These are phyloP conservation scores for Neurospora sp. DNA, from an alignment of 2,329 filamentous ascomycete species.

Conservation along the genomic window DNA sequence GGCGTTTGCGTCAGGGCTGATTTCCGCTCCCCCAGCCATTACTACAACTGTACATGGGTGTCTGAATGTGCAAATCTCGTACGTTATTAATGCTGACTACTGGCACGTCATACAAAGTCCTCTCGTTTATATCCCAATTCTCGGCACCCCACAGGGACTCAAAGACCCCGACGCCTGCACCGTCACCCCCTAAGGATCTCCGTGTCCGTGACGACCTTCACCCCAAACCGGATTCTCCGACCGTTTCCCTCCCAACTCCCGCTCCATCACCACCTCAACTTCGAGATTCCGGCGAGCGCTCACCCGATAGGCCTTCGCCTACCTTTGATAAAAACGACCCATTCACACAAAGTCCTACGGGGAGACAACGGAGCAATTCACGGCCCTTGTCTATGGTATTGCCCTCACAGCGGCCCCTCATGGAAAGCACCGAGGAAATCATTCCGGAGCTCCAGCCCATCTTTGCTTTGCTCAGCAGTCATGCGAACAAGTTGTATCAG, in stretches of 20 bases:
- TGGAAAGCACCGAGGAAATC: conserved; percentile 78
- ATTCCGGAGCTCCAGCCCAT: conserved; percentile 90
- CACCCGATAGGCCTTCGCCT: conserved; percentile 2
- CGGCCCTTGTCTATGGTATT: conserved; percentile 80
- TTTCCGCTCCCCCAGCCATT: neutral
- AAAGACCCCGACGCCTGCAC: conserved; percentile 32
- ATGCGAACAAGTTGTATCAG: conserved; percentile 93
- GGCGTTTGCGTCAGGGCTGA: neutral
- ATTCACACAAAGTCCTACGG: conserved; percentile 21
- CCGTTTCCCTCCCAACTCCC: conserved; percentile 17
- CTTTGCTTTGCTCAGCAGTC: conserved; percentile 88
- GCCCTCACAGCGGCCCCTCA: conserved; percentile 73
- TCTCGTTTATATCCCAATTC: conserved; percentile 82
- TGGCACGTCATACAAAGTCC: conserved; percentile 43
- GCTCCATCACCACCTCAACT: conserved; percentile 8
- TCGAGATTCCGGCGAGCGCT: conserved; percentile 9
- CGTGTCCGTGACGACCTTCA: conserved; percentile 17
- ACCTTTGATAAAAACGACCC: neutral
- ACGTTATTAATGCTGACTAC: conserved; percentile 24
- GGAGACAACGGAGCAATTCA: conserved; percentile 41
- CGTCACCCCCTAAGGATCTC: conserved; percentile 32
- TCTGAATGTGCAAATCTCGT: conserved; percentile 5
- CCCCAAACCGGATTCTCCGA: conserved; percentile 22
- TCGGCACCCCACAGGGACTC: conserved; percentile 40
- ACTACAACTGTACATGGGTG: neutral